A percentile compares a stretch with the other conserved stretches of the same genome.
phyloP scores from a whole-genome alignment of 179 eudicot genomes.

The Actinidia polygama region DNA sequence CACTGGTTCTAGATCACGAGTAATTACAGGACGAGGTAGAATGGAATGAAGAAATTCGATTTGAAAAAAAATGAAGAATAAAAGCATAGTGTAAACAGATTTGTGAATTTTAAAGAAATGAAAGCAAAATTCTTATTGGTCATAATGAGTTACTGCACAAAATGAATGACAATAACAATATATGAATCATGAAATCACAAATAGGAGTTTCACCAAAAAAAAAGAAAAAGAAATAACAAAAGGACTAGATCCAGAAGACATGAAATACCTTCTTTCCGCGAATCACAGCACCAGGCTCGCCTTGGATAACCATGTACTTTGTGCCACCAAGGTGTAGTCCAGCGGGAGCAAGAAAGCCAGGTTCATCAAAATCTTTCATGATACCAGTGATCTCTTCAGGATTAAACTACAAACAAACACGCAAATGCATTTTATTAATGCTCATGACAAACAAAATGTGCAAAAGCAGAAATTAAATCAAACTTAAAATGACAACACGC shows the following conservation, averaged over 20 bases:
- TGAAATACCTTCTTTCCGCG: constrained; percentile 43
- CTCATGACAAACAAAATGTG: background rate
- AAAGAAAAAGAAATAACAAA: background rate
- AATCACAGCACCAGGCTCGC: constrained; percentile 34
- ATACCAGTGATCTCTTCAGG: constrained; percentile 35
- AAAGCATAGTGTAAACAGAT: background rate
- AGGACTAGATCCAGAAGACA: background rate
- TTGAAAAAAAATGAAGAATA: background rate
- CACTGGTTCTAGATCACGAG: background rate
- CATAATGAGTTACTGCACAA: background rate
- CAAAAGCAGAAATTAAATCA: background rate
- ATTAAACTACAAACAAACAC: constrained; percentile 26
- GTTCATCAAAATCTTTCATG: constrained; percentile 43
- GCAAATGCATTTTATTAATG: background rate
- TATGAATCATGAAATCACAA: background rate
- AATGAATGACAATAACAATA: background rate
- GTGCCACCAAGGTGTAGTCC: constrained; percentile 34
- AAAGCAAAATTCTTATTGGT: background rate
- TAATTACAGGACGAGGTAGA: too few relatives aligned
- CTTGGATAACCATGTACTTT: constrained; percentile 38
- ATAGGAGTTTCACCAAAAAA: background rate
- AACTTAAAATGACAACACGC: background rate
- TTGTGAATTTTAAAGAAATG: background rate
- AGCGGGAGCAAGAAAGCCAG: constrained; percentile 40
- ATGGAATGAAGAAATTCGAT: background rate